Evolutionary conservation across 2,329 filamentous ascomycete species (phyloP).

Genomic region (Diaporthe helianthi): DNA sequence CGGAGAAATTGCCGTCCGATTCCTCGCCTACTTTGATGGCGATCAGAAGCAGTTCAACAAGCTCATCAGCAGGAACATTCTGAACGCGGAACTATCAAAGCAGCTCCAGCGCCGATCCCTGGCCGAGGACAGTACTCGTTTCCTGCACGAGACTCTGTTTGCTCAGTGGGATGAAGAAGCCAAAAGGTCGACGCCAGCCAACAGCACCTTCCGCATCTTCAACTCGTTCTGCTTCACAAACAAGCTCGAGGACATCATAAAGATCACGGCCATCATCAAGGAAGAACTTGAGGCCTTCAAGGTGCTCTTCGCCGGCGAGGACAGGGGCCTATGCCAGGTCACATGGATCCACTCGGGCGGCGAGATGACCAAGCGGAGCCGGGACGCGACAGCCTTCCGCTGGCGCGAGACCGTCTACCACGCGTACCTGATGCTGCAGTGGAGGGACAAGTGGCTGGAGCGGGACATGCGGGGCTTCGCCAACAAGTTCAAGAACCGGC

Average conservation of each 20-base stretch:
- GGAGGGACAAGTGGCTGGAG: constrained; percentile 44
- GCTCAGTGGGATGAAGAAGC: constrained; percentile 33
- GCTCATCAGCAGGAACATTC: neutral
- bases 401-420: constrained; percentile 43
- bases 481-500: constrained; percentile 36
- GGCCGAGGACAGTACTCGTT: constrained; percentile 28
- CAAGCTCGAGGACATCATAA: constrained; percentile 56
- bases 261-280: constrained; percentile 32
- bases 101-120: constrained; percentile 25
- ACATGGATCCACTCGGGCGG: constrained; percentile 43
- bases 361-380: constrained; percentile 15
- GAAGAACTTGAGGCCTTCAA: constrained; percentile 36
- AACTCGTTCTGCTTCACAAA: constrained; percentile 62
- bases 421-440: constrained; percentile 42
- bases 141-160: constrained; percentile 30
- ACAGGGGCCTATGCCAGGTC: constrained; percentile 34
- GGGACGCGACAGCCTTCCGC: constrained; percentile 39
- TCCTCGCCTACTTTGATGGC: constrained; percentile 27
- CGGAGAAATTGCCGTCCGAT: constrained; percentile 19
- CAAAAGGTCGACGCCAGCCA: constrained; percentile 32
- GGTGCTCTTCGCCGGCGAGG: constrained; percentile 35
- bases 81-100: neutral
- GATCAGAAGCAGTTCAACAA: neutral
- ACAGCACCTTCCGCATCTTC: constrained; percentile 39
- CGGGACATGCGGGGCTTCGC: constrained; percentile 40